A percentile compares a stretch with the other conserved stretches of the same genome.
phyloP scores from a whole-genome alignment of 164 flowering plant genomes.

The Magnolia sinica region DNA sequence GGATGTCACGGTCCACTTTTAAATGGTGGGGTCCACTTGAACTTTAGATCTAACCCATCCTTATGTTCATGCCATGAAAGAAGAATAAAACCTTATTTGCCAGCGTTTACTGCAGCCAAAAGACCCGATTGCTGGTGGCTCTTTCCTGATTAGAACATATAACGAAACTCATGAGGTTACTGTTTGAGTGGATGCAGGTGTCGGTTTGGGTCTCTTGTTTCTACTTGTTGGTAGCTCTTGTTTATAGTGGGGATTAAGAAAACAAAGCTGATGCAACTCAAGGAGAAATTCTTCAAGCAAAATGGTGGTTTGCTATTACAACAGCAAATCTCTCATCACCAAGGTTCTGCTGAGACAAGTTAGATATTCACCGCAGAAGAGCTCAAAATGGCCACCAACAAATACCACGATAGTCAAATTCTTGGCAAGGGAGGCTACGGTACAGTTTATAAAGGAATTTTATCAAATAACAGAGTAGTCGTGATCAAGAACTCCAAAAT shows the following conservation, averaged over 20 bases:
- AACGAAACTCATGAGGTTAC: no score
- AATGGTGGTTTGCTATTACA: constrained; percentile 6
- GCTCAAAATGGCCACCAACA: constrained; percentile 2
- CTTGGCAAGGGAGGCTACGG: constrained; percentile 7
- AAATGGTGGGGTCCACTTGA: no score
- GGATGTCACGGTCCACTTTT: no score
- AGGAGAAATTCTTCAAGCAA: constrained; percentile 3
- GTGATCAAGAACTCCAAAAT: constrained; percentile 47
- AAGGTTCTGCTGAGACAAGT: background rate
- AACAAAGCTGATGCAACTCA: background rate
- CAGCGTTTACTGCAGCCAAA: no score
- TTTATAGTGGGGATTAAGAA: constrained; percentile 2
- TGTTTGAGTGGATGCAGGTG: background rate
- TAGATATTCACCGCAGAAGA: constrained; percentile 9
- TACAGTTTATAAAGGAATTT: constrained; percentile 20
- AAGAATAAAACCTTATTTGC: no score
- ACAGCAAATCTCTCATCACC: background rate
- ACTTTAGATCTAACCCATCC: no score
- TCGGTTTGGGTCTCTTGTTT: background rate
- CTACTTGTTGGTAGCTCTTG: constrained; percentile 4
- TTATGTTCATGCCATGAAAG: no score
- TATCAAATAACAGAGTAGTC: constrained; percentile 19
- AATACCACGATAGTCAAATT: background rate
- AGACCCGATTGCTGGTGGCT: no score
- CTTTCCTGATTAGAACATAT: no score